These are phyloP conservation scores for Chlorella sp. DNA, from an alignment of 139 green algal genomes.

Conservation along the genomic window DNA sequence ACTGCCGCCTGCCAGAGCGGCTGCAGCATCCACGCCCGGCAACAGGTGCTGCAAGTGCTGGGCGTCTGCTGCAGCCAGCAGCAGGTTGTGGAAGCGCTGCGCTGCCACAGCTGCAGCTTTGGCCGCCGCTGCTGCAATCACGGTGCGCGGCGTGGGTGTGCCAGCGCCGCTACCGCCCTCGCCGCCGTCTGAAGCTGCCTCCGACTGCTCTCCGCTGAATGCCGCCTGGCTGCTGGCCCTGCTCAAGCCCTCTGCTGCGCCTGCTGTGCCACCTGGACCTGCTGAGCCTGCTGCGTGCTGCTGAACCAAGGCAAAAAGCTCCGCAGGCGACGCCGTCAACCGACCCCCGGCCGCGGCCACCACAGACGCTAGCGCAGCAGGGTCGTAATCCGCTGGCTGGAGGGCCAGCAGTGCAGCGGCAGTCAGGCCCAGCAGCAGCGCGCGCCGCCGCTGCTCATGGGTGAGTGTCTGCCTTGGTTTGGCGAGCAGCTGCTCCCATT, in stretches of 20 bases:
- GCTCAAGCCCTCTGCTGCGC: background rate
- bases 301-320: background rate
- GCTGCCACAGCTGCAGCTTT: background rate
- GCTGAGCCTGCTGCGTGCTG: background rate
- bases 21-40: slow-evolving; percentile 21
- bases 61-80: slow-evolving; percentile 17
- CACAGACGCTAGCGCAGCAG: background rate
- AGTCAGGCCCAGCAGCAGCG: slow-evolving; percentile 20
- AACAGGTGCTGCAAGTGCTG: slow-evolving; percentile 35
- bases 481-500: slow-evolving; percentile 19
- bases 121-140: background rate
- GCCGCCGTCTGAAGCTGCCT: background rate
- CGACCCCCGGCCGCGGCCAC: slow-evolving; percentile 1
- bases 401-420: background rate
- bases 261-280: background rate
- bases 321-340: background rate
- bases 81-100: background rate
- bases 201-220: background rate
- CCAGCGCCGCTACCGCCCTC: background rate
- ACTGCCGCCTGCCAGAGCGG: background rate
- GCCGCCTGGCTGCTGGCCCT: background rate
- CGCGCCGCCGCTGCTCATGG: background rate
- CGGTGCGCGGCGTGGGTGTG: background rate
- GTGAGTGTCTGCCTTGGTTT: background rate
- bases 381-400: background rate